These are phyloP conservation scores for Pichia gijzeniarum DNA, from an alignment of 805 yeast genomes.

Conservation along the genomic window DNA sequence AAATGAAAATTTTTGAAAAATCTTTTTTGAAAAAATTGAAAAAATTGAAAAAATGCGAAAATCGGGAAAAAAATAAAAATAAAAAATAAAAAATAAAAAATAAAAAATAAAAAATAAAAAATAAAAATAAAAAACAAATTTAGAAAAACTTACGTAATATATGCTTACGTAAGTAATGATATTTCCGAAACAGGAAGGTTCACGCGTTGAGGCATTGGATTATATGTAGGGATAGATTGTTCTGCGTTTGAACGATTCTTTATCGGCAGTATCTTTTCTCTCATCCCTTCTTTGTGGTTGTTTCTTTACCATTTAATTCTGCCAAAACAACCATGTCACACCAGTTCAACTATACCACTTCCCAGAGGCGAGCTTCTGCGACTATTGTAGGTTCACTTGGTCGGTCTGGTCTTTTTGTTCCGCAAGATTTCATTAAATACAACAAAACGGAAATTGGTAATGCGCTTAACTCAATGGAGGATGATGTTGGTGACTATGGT, in stretches of 20 bases:
- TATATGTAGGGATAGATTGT: too few species aligned
- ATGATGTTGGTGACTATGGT: slow-evolving; percentile 12
- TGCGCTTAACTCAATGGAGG: slow-evolving; percentile 17
- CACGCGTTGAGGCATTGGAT: too few species aligned
- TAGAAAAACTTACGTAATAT: too few species aligned
- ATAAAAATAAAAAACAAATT: too few species aligned
- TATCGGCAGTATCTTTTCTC: not conserved
- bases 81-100: too few species aligned
- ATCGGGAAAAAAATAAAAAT: too few species aligned
- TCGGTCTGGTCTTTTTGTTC: slow-evolving; percentile 45
- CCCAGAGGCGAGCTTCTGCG: slow-evolving; percentile 43
- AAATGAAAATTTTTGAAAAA: too few species aligned
- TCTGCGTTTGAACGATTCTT: too few species aligned
- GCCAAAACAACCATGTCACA: slow-evolving; percentile 18
- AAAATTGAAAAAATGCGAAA: not conserved
- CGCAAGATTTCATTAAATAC: slow-evolving; percentile 38
- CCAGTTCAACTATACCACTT: slow-evolving; percentile 38
- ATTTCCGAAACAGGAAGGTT: too few species aligned
- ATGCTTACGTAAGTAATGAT: too few species aligned
- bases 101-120: too few species aligned
- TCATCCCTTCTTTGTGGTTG: not conserved
- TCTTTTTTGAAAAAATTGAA: too few species aligned
- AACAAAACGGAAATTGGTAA: slow-evolving; percentile 21
- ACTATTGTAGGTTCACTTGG: slow-evolving; percentile 47
- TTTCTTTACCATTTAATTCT: not conserved